Conservation (phyloP, 2,329 filamentous ascomycete genomes). For the Chaetomiaceae sp. region DNA sequence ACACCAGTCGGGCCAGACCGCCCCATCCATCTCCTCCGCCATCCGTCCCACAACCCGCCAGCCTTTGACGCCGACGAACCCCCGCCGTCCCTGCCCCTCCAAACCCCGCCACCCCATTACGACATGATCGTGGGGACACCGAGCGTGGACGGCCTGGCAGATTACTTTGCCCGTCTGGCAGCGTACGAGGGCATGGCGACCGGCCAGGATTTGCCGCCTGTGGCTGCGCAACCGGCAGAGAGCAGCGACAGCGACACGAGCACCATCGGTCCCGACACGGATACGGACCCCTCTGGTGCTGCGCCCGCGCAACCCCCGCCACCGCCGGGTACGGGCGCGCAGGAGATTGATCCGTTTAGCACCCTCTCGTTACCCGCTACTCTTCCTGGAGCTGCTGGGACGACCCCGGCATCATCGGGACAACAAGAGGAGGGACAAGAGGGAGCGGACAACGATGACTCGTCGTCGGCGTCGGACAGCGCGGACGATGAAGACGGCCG, state of each 20-base stretch:
- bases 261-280: neutral
- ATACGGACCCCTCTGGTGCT: neutral
- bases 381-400: too few species aligned
- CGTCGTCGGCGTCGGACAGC: constrained; percentile 28
- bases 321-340: neutral
- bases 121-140: constrained; percentile 68
- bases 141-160: constrained; percentile 66
- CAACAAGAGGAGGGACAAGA: too few species aligned
- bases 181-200: constrained; percentile 51
- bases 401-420: too few species aligned
- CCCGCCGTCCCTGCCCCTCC: constrained; percentile 57
- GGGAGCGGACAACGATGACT: constrained; percentile 40
- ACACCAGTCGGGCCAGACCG: constrained; percentile 43
- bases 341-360: neutral
- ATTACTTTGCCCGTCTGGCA: constrained; percentile 80
- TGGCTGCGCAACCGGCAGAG: neutral
- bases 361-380: too few species aligned
- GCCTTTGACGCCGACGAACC: constrained; percentile 78
- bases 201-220: too few species aligned
- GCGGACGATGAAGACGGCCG: constrained; percentile 34
- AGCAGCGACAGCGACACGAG: neutral
- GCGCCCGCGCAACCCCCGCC: neutral
- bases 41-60: constrained; percentile 83
- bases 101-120: constrained; percentile 82
- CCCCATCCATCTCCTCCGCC: constrained; percentile 78